phyloP scores from a whole-genome alignment of 108 stramenopile genomes.

The Cylindrotheca closterium region DNA sequence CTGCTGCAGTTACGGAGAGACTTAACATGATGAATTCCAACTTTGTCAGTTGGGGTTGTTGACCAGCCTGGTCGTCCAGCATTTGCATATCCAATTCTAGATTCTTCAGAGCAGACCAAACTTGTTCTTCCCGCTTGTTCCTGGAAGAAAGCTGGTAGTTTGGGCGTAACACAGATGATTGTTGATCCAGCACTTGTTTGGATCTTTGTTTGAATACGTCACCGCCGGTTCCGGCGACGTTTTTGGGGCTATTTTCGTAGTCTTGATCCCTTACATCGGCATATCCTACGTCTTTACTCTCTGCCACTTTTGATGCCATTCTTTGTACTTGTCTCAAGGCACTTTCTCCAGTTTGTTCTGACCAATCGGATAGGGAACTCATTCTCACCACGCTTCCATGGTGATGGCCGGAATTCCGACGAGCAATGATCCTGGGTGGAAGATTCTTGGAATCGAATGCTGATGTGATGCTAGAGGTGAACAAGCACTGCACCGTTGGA shows the following conservation, averaged over 20 bases:
- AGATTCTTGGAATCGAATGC: too few relatives aligned
- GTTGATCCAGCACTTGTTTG: not conserved
- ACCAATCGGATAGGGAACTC: slow-evolving; percentile 10
- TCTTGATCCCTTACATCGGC: not conserved
- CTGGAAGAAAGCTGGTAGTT: not conserved
- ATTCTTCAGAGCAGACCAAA: slow-evolving; percentile 41
- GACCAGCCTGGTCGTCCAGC: slow-evolving; percentile 58
- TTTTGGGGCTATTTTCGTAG: not conserved
- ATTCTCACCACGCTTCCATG: not conserved
- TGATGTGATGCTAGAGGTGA: too few relatives aligned
- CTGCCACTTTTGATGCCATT: slow-evolving; percentile 26
- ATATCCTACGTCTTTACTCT: slow-evolving; percentile 7
- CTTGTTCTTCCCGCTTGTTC: slow-evolving; percentile 28
- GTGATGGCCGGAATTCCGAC: too few relatives aligned
- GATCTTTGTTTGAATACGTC: not conserved
- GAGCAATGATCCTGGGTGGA: too few relatives aligned
- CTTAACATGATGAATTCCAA: slow-evolving; percentile 63
- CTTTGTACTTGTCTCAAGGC: slow-evolving; percentile 34
- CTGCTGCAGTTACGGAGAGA: slow-evolving; percentile 56
- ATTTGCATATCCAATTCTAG: slow-evolving; percentile 60
- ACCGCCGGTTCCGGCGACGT: slow-evolving; percentile 4
- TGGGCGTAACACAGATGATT: not conserved
- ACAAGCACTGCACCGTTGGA: too few relatives aligned
- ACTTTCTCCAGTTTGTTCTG: slow-evolving; percentile 12
- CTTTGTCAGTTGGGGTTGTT: slow-evolving; percentile 59